phyloP scores from a whole-genome alignment of 2,329 filamentous ascomycete genomes.

The Claviceps africana region DNA sequence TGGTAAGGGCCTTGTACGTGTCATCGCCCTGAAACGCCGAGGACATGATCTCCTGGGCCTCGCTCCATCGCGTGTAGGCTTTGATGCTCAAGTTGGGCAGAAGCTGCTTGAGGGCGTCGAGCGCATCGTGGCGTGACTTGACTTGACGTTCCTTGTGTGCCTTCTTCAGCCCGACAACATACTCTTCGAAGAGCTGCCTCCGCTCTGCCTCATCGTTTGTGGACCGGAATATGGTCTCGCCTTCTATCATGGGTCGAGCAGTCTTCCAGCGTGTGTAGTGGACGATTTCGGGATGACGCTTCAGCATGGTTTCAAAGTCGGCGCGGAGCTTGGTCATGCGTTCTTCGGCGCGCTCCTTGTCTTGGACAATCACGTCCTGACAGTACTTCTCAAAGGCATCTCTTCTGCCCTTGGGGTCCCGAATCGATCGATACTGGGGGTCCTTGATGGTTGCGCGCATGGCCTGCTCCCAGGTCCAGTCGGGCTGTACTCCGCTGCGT shows the following conservation, averaged over 20 bases:
- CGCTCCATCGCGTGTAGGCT: constrained; percentile 87
- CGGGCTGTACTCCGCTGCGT: constrained; percentile 70
- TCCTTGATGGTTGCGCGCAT: constrained; percentile 80
- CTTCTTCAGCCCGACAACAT: constrained; percentile 73
- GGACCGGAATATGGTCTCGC: constrained; percentile 88
- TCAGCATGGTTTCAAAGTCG: constrained; percentile 93
- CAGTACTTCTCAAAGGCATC: constrained; percentile 91
- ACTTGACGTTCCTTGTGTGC: constrained; percentile 63
- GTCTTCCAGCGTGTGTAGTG: constrained; percentile 97
- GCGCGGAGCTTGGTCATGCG: constrained; percentile 78
- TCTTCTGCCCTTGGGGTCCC: constrained; percentile 82
- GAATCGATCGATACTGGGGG: constrained; percentile 81
- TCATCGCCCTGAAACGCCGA: constrained; percentile 65
- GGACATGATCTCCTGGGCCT: constrained; percentile 72
- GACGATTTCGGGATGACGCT: constrained; percentile 91
- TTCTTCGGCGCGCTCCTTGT: constrained; percentile 90
- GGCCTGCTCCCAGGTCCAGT: constrained; percentile 87
- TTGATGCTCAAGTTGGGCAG: constrained; percentile 71
- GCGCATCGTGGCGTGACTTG: constrained; percentile 59
- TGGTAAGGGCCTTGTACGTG: constrained; percentile 73
- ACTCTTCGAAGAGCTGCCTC: constrained; percentile 84
- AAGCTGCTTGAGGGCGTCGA: constrained; percentile 68
- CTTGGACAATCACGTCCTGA: constrained; percentile 74
- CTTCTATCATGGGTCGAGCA: constrained; percentile 82
- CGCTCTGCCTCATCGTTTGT: constrained; percentile 80